phyloP scores from a whole-genome alignment of 495 filamentous ascomycete genomes.

The Penicillium paradoxum region DNA sequence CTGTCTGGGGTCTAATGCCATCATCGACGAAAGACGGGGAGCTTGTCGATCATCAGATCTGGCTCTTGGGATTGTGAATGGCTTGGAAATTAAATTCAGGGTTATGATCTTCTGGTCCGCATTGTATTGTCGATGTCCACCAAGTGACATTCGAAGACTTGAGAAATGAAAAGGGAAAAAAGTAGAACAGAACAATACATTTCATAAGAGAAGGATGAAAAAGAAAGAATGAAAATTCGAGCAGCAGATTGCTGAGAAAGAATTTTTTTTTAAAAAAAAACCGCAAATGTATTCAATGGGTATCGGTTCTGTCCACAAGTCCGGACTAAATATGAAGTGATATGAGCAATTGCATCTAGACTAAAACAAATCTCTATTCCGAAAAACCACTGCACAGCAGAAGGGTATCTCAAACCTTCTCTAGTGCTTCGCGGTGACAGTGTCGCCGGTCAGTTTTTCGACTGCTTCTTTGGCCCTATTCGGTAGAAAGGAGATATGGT shows the following conservation, averaged over 20 bases:
- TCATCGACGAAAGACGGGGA: neutral
- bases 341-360: slow-evolving; percentile 10
- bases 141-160: no score
- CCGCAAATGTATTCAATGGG: slow-evolving; percentile 21
- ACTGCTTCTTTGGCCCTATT: slow-evolving; percentile 92
- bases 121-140: no score
- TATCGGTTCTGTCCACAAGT: slow-evolving; percentile 20
- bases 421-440: slow-evolving; percentile 97
- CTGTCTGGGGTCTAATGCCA: neutral
- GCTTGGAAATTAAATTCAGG: neutral
- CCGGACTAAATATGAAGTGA: slow-evolving; percentile 11
- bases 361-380: slow-evolving; percentile 9
- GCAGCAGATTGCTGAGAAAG: neutral
- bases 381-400: slow-evolving; percentile 27
- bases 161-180: no score
- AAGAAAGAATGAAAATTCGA: neutral
- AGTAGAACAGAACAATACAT: neutral
- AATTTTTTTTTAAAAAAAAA: no score
- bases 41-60: neutral
- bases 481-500: slow-evolving; percentile 23
- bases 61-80: neutral
- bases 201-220: neutral
- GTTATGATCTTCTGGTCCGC: no score
- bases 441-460: slow-evolving; percentile 92
- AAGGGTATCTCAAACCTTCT: slow-evolving; percentile 51